Percentiles rank a stretch among this genome's conserved stretches.
These are phyloP conservation scores for Mesembryanthemum crystallinum DNA, from an alignment of 148 eudicot genomes.

Conservation along the genomic window DNA sequence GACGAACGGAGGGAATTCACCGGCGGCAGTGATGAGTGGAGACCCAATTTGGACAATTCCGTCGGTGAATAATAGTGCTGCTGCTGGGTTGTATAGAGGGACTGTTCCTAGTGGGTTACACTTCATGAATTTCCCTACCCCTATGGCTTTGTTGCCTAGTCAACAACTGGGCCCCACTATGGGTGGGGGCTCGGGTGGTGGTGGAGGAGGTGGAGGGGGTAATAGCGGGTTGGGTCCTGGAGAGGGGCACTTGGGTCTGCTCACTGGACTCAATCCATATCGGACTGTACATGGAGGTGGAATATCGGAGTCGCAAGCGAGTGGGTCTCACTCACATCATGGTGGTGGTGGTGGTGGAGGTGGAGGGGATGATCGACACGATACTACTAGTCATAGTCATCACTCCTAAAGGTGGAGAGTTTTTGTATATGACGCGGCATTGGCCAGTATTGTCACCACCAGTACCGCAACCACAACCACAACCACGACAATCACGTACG, in stretches of 20 bases:
- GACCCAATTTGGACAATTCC: slow-evolving; percentile 88
- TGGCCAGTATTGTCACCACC: neutral
- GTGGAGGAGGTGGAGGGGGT: slow-evolving; percentile 12
- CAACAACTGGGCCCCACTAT: slow-evolving; percentile 50
- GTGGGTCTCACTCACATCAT: slow-evolving; percentile 63
- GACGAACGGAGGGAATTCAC: slow-evolving; percentile 42
- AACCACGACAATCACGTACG: neutral
- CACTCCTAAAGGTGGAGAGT: slow-evolving; percentile 33
- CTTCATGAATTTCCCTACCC: slow-evolving; percentile 88
- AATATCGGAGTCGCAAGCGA: slow-evolving; percentile 58
- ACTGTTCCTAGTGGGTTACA: slow-evolving; percentile 70
- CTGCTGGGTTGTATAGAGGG: slow-evolving; percentile 56
- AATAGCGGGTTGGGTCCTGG: slow-evolving; percentile 22
- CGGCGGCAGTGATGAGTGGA: slow-evolving; percentile 30
- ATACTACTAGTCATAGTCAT: slow-evolving; percentile 48
- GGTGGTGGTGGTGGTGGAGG: slow-evolving; percentile 33
- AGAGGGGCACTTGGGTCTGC: slow-evolving; percentile 60
- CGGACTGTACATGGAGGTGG: slow-evolving; percentile 32
- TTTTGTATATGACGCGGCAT: neutral
- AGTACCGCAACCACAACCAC: neutral
- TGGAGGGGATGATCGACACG: slow-evolving; percentile 53
- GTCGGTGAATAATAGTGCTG: slow-evolving; percentile 41
- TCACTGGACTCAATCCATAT: slow-evolving; percentile 56
- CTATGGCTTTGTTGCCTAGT: slow-evolving; percentile 67
- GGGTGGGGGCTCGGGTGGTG: neutral